A percentile compares a stretch with the other conserved stretches of the same genome.
Evolutionary conservation across 2,329 filamentous ascomycete genomes (phyloP).

Genomic region (Venturia effusa): DNA sequence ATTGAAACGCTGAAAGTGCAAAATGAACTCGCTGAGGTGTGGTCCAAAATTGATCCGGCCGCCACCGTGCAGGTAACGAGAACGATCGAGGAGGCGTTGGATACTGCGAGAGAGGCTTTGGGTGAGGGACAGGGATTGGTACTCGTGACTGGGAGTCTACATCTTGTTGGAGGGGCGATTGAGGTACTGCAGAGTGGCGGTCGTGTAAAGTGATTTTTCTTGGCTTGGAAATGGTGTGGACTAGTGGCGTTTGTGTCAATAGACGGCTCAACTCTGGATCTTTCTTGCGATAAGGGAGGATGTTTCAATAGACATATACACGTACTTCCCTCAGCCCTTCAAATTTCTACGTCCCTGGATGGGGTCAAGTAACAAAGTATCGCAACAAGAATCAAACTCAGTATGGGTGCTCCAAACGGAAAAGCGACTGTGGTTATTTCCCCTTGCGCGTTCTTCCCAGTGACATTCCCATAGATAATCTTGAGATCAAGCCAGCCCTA

Average conservation of each 20-base stretch:
- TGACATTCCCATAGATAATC: too few species aligned
- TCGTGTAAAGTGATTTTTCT: neutral
- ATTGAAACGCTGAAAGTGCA: slow-evolving; percentile 55
- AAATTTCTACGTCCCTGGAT: too few species aligned
- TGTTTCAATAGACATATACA: neutral
- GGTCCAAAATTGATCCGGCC: slow-evolving; percentile 34
- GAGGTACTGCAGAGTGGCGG: slow-evolving; percentile 50
- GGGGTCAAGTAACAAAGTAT: too few species aligned
- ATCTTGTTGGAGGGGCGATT: slow-evolving; percentile 70
- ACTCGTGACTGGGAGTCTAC: slow-evolving; percentile 72
- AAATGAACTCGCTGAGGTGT: slow-evolving; percentile 48
- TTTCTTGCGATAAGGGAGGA: neutral
- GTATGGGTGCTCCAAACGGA: too few species aligned
- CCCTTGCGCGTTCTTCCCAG: too few species aligned
- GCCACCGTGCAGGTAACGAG: slow-evolving; percentile 44
- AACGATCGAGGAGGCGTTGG: slow-evolving; percentile 62
- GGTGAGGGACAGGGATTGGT: slow-evolving; percentile 37
- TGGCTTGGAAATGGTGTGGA: neutral
- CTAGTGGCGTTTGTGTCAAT: neutral
- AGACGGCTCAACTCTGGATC: neutral
- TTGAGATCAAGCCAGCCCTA: too few species aligned
- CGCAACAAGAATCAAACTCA: too few species aligned
- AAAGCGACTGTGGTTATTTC: too few species aligned
- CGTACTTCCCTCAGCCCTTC: too few species aligned
- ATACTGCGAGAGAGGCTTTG: slow-evolving; percentile 37